phyloP scores from a whole-genome alignment of 2,329 filamentous ascomycete genomes.

The Diaporthe vexans region DNA sequence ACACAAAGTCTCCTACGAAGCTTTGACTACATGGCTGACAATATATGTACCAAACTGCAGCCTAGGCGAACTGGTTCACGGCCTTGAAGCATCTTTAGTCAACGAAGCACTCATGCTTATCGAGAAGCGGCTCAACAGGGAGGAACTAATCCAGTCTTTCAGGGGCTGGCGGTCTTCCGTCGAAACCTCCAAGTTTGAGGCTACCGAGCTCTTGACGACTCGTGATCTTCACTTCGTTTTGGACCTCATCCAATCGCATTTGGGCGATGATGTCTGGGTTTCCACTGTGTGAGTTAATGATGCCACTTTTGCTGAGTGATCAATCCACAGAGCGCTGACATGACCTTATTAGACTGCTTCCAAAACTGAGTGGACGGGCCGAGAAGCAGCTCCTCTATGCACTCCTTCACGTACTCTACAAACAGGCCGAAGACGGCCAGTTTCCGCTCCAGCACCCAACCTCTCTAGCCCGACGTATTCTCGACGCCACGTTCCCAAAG shows the following conservation, averaged over 20 bases:
- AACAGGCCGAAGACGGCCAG: neutral
- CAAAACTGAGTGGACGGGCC: slow-evolving; percentile 3
- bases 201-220: neutral
- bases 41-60: neutral
- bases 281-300: neutral
- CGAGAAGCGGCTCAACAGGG: neutral
- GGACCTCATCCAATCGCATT: neutral
- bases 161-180: neutral
- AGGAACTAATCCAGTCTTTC: slow-evolving; percentile 7
- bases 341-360: neutral
- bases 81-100: neutral
- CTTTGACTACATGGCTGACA: neutral
- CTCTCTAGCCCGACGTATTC: neutral
- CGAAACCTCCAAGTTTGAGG: neutral
- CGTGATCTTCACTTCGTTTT: neutral
- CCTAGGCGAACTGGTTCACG: slow-evolving; percentile 8
- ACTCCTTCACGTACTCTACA: neutral
- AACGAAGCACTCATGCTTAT: neutral
- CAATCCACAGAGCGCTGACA: neutral
- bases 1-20: neutral
- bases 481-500: neutral
- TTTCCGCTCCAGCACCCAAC: neutral
- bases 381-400: slow-evolving; percentile 1
- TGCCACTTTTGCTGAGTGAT: too few species aligned
- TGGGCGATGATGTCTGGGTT: neutral